Evolutionary conservation across 2,329 filamentous ascomycete genomes (phyloP).

Genomic region (Botrytis pseudocinerea): DNA sequence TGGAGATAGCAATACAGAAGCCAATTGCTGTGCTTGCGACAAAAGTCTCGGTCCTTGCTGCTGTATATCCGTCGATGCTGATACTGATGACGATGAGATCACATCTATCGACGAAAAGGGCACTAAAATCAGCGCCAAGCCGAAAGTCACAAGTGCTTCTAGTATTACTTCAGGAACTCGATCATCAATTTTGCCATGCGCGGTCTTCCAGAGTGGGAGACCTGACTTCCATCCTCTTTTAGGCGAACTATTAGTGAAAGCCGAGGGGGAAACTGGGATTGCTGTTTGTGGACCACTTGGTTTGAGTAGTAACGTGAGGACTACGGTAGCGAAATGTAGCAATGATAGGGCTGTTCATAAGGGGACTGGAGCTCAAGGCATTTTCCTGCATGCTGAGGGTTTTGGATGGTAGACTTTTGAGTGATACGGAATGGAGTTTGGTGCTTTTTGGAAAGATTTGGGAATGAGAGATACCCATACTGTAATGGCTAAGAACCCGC

Average conservation of each 20-base stretch:
- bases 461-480: not conserved
- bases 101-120: constrained; percentile 17
- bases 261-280: constrained; percentile 62
- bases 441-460: not conserved
- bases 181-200: constrained; percentile 33
- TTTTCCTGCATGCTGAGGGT: constrained; percentile 60
- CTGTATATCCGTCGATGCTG: constrained; percentile 23
- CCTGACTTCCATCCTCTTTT: constrained; percentile 56
- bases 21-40: constrained; percentile 30
- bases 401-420: constrained; percentile 50
- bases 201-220: constrained; percentile 37
- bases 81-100: not conserved
- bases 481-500: not conserved
- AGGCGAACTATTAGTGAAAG: constrained; percentile 54
- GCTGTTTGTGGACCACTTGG: constrained; percentile 60
- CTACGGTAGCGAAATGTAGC: constrained; percentile 55
- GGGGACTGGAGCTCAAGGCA: constrained; percentile 63
- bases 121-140: constrained; percentile 16
- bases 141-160: constrained; percentile 14
- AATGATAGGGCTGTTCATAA: constrained; percentile 65
- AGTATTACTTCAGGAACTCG: constrained; percentile 35
- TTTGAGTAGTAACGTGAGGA: constrained; percentile 54
- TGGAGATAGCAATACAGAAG: constrained; percentile 13
- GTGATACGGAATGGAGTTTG: not conserved
- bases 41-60: constrained; percentile 31